phyloP scores from a whole-genome alignment of 306 rosid genomes.

The Vachellia pachyceras region DNA sequence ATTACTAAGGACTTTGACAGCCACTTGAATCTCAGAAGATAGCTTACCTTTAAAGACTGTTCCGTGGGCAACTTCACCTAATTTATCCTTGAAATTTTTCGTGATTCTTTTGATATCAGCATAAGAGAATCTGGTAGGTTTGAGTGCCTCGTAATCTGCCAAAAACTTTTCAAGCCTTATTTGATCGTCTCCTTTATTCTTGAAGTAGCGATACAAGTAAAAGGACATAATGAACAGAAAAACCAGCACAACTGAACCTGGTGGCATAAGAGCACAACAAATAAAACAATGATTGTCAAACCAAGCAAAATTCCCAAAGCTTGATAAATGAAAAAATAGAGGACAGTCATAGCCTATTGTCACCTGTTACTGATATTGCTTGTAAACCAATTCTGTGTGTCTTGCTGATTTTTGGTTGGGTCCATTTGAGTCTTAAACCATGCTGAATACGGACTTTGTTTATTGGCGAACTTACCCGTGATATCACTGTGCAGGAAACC shows the following conservation, averaged over 20 bases:
- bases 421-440: not conserved
- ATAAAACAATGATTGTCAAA: not conserved
- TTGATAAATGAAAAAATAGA: not conserved
- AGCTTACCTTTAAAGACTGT: conserved; percentile 42
- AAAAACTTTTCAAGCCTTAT: not conserved
- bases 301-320: no score
- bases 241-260: not conserved
- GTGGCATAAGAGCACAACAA: not conserved
- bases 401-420: not conserved
- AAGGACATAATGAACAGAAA: not conserved
- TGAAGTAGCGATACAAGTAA: not conserved
- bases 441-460: rapidly evolving
- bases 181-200: not conserved
- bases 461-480: not conserved
- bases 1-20: not conserved
- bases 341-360: not conserved
- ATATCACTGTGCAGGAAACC: not conserved
- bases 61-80: not conserved
- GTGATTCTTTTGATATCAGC: no score
- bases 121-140: no score
- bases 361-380: not conserved
- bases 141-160: no score
- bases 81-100: no score
- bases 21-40: conserved; percentile 25
- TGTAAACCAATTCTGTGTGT: not conserved